Percentiles rank a stretch among this genome's conserved stretches.
Evolutionary conservation across 192 early-diverging fungal species (phyloP).

Genomic region (Coemansia furcata): DNA sequence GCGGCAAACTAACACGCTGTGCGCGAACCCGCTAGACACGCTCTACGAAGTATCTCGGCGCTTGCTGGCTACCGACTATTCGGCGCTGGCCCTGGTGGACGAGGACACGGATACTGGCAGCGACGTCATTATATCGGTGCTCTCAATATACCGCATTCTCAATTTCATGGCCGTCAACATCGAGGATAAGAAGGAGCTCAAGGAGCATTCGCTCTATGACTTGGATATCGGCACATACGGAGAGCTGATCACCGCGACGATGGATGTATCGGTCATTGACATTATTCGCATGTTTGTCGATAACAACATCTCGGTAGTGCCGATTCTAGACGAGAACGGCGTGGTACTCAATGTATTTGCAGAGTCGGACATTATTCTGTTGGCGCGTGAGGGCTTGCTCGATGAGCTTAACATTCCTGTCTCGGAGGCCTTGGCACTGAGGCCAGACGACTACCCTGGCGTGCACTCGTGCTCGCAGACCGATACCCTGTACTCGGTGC

Average conservation of each 20-base stretch:
- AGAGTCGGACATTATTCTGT: slow-evolving; percentile 93
- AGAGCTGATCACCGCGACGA: slow-evolving; percentile 74
- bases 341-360: slow-evolving; percentile 93
- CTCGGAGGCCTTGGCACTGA: slow-evolving; percentile 73
- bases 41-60: slow-evolving; percentile 83
- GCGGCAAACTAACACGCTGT: slow-evolving; percentile 59
- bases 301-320: slow-evolving; percentile 85
- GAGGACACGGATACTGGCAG: slow-evolving; percentile 65
- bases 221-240: slow-evolving; percentile 86
- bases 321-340: slow-evolving; percentile 86
- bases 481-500: slow-evolving; percentile 85
- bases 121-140: slow-evolving; percentile 89
- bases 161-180: slow-evolving; percentile 86
- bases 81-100: slow-evolving; percentile 89
- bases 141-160: slow-evolving; percentile 85
- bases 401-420: slow-evolving; percentile 83
- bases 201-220: slow-evolving; percentile 67
- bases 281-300: slow-evolving; percentile 93
- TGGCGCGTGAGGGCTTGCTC: slow-evolving; percentile 52
- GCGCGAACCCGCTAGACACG: slow-evolving; percentile 80
- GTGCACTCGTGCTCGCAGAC: slow-evolving; percentile 87
- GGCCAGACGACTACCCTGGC: slow-evolving; percentile 90
- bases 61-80: slow-evolving; percentile 78
- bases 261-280: slow-evolving; percentile 80
- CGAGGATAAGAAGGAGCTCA: slow-evolving; percentile 61